phyloP scores from a whole-genome alignment of 2,329 filamentous ascomycete genomes.

The Fusarium citri region DNA sequence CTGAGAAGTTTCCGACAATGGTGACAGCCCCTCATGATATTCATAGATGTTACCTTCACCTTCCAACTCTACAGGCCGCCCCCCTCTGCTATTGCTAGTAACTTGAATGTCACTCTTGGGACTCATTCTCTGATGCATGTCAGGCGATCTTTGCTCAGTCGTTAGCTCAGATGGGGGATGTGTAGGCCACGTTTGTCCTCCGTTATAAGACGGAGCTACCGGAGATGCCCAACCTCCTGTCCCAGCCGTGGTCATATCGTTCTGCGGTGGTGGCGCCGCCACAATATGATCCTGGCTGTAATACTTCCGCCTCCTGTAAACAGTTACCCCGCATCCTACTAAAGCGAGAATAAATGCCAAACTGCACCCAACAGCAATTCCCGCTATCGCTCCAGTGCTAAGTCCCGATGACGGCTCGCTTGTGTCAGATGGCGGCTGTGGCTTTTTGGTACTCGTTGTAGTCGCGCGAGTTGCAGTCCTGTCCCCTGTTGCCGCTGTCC shows the following conservation, averaged over 20 bases:
- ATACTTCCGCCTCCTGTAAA: not conserved
- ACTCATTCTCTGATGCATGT: not conserved
- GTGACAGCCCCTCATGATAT: not conserved
- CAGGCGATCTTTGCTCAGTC: not conserved
- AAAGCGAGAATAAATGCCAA: constrained; percentile 1
- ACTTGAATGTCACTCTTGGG: not conserved
- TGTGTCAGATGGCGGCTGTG: not conserved
- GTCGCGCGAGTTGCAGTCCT: not conserved
- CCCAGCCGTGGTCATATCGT: not conserved
- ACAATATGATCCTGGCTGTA: constrained; percentile 4
- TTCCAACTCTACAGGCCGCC: not conserved
- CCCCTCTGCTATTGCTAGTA: not conserved
- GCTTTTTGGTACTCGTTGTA: not conserved
- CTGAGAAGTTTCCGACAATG: not conserved
- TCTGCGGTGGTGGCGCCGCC: constrained; percentile 1
- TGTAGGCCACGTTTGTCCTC: not conserved
- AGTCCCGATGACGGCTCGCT: not conserved
- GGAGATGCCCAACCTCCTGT: not conserved
- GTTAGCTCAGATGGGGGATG: not conserved
- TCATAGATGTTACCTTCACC: not conserved
- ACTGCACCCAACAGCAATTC: constrained; percentile 6
- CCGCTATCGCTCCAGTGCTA: constrained; percentile 7
- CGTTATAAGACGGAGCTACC: not conserved
- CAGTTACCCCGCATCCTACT: not conserved
- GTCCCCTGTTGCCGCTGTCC: not conserved